Evolutionary conservation across 345 rosid species (phyloP).

Genomic region (Populus tremula): DNA sequence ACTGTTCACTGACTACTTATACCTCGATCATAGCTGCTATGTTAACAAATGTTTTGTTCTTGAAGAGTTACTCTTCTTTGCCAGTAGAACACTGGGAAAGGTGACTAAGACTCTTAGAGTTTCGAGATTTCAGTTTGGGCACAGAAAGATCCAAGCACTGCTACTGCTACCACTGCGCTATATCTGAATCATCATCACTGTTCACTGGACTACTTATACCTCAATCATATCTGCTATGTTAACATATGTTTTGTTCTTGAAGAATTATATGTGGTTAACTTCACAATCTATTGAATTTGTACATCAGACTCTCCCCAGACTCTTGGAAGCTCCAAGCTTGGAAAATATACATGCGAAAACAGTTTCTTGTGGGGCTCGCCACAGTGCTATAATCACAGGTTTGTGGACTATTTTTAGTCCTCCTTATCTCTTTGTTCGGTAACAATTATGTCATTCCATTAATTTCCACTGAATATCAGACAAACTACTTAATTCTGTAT

Average conservation of each 20-base stretch:
- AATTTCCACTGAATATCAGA: background rate
- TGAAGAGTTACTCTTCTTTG: background rate
- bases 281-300: slow-evolving; percentile 23
- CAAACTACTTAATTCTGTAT: too few species aligned
- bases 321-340: slow-evolving; percentile 81
- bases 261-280: slow-evolving; percentile 12
- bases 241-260: background rate
- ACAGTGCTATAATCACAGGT: slow-evolving; percentile 76
- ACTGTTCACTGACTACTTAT: background rate
- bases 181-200: background rate
- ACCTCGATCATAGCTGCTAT: background rate
- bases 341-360: slow-evolving; percentile 53
- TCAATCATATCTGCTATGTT: background rate
- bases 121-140: background rate
- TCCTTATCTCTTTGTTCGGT: background rate
- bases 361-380: slow-evolving; percentile 97
- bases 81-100: background rate
- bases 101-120: background rate
- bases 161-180: background rate
- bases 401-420: slow-evolving; percentile 2
- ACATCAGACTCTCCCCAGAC: slow-evolving; percentile 76
- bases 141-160: background rate
- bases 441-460: background rate
- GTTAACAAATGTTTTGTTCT: background rate
- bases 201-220: background rate